Percentiles rank a stretch among this genome's conserved stretches.
These are phyloP conservation scores for Bipolaris oryzae DNA, from an alignment of 2,329 filamentous ascomycete species.

Conservation along the genomic window DNA sequence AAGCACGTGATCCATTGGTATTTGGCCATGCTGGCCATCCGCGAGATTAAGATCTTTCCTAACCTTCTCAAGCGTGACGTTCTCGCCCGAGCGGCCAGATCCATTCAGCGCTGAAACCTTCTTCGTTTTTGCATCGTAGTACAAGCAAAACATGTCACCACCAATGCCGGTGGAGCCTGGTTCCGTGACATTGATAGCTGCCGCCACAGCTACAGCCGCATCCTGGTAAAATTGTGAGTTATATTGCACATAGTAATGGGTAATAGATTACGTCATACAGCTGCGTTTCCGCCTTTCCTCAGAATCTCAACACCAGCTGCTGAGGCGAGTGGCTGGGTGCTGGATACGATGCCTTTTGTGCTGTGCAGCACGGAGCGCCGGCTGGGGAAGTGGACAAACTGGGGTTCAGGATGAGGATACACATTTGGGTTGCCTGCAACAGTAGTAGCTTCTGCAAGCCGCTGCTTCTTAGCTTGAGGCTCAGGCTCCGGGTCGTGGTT, in stretches of 20 bases:
- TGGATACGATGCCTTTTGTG: slow-evolving; percentile 87
- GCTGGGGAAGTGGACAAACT: slow-evolving; percentile 72
- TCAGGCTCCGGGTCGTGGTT: slow-evolving; percentile 8
- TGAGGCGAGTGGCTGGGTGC: slow-evolving; percentile 86
- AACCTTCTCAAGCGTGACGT: slow-evolving; percentile 72
- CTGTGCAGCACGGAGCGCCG: slow-evolving; percentile 92
- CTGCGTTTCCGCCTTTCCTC: slow-evolving; percentile 89
- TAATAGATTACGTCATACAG: slow-evolving; percentile 64
- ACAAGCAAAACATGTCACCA: slow-evolving; percentile 96
- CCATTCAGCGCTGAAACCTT: slow-evolving; percentile 89
- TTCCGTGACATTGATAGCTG: slow-evolving; percentile 90
- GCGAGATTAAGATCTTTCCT: slow-evolving; percentile 71
- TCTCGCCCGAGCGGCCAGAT: slow-evolving; percentile 79
- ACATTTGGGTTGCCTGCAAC: slow-evolving; percentile 47
- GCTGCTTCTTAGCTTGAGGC: slow-evolving; percentile 2
- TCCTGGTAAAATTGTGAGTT: slow-evolving; percentile 62
- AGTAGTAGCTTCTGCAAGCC: slow-evolving; percentile 6
- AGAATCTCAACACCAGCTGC: slow-evolving; percentile 86
- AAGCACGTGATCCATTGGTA: slow-evolving; percentile 78
- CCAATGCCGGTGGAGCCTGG: slow-evolving; percentile 93
- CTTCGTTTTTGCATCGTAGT: slow-evolving; percentile 81
- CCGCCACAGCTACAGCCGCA: slow-evolving; percentile 93
- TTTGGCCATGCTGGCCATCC: slow-evolving; percentile 61
- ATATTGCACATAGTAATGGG: neutral
- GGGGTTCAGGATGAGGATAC: slow-evolving; percentile 56